Evolutionary conservation across 2,329 filamentous ascomycete genomes (phyloP), one percentile per base, ranked within the genome.

Genomic region (Trichoderma sp.): DNA sequence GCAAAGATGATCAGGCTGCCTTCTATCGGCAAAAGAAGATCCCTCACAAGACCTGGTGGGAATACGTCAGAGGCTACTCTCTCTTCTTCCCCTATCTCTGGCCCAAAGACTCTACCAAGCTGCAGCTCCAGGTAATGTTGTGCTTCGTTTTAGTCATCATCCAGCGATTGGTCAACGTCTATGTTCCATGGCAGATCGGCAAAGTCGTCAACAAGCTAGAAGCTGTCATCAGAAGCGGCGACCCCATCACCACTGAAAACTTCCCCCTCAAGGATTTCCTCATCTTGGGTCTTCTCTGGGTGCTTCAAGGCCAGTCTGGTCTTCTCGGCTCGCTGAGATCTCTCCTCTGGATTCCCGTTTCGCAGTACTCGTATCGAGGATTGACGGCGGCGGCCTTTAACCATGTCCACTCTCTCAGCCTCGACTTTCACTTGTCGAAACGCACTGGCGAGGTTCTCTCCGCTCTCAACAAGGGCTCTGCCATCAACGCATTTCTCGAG

Each of bases 61-160:
- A 98, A 77, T 99, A 99, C 78, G 83, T 97, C 70, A 90, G 91
- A 72, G 94, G 95, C 56, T 99, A 98, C 79, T 92, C 91, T 14
- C 84, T 97, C 63, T 97, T 99, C 81, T 96, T 98, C 78, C 95
- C 94, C 0, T 99, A 98, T 77, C 87, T 98, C 69, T 99, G 96
- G 96, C 96, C 96, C 0, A 91, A 90, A 75, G 95, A 95, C 76
- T 90, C 93, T 46, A 54, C 77, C 5, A 86, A 84, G 72, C 84
- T 99, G 67, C 91, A 97, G 81, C 72, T 93, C 28, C 86, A 94
- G 66, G 93, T 97, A 24, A 78, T 96, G 24, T 75, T 94, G 59
- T 98, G 96, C 80, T 94, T 98, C 76, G 64, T 88, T 43, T 85
- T 99, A 59, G 89, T 98, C 67, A 79, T 96, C 56, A 75, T 91